These are phyloP conservation scores for Rhypophila decipiens DNA, from an alignment of 495 filamentous ascomycete genomes.

Conservation along the genomic window DNA sequence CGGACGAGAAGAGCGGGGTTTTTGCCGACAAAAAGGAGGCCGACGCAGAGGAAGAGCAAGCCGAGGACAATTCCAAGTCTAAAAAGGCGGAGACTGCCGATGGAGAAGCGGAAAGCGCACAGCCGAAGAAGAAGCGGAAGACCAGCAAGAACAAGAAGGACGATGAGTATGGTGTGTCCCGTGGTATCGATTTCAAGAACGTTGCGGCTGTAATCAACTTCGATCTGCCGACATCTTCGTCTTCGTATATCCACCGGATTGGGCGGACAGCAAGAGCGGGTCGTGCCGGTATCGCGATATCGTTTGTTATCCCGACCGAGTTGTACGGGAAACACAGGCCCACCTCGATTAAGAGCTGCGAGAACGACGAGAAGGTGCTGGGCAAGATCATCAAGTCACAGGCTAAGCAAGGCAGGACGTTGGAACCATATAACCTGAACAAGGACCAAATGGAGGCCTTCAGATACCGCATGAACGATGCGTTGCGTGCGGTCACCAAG, in stretches of 20 bases:
- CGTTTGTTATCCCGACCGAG: conserved; percentile 78
- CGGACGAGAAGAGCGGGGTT: conserved; percentile 79
- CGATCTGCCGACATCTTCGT: conserved; percentile 81
- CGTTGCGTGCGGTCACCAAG: conserved; percentile 67
- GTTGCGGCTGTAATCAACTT: conserved; percentile 95
- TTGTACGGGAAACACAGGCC: conserved; percentile 82
- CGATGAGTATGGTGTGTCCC: conserved; percentile 86
- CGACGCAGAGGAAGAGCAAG: conserved; percentile 23
- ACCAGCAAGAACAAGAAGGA: conserved; percentile 36
- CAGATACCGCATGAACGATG: conserved; percentile 86
- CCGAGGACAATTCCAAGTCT: conserved; percentile 9
- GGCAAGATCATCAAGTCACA: conserved; percentile 67
- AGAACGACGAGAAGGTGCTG: conserved; percentile 78
- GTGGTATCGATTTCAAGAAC: conserved; percentile 86
- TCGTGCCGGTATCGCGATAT: conserved; percentile 87
- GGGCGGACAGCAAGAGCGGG: conserved; percentile 89
- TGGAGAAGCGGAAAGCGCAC: conserved; percentile 6
- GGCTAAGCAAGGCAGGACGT: conserved; percentile 62
- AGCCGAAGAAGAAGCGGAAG: conserved; percentile 29
- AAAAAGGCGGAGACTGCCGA: conserved; percentile 12
- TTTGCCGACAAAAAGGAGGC: conserved; percentile 55
- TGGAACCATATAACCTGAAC: conserved; percentile 89
- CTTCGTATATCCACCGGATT: conserved; percentile 90
- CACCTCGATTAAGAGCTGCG: conserved; percentile 62
- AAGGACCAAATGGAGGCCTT: conserved; percentile 90